phyloP scores from a whole-genome alignment of 345 rosid genomes.

The Murraya koenigii region DNA sequence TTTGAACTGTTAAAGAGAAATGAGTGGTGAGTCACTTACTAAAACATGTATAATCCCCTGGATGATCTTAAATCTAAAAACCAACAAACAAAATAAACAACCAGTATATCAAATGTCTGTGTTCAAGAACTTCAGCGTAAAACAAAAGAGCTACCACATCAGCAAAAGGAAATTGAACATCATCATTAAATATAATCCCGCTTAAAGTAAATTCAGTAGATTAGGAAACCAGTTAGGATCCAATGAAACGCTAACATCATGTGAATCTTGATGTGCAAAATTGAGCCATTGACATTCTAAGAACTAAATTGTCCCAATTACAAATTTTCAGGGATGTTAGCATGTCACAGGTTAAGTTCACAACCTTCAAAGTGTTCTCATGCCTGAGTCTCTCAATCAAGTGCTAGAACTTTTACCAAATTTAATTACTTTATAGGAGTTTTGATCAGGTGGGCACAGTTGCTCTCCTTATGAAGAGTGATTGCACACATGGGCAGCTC shows the following conservation, averaged over 20 bases:
- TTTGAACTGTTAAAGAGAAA: slow-evolving; percentile 40
- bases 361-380: not conserved
- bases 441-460: no score
- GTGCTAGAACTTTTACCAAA: not conserved
- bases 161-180: not conserved
- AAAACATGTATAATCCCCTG: no score
- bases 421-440: not conserved
- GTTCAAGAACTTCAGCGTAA: not conserved
- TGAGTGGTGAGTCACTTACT: not conserved
- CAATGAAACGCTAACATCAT: not conserved
- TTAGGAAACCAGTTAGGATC: not conserved
- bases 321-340: not conserved
- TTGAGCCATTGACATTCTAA: not conserved
- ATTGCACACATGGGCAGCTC: no score
- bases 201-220: not conserved
- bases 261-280: not conserved
- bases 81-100: not conserved
- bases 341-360: not conserved
- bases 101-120: not conserved
- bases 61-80: not conserved
- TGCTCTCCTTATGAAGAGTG: no score
- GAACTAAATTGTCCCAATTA: not conserved
- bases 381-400: not conserved
- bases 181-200: not conserved
- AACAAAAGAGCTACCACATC: not conserved